Conservation (phyloP, 2,329 filamentous ascomycete genomes). For the Zalaria sp. region DNA sequence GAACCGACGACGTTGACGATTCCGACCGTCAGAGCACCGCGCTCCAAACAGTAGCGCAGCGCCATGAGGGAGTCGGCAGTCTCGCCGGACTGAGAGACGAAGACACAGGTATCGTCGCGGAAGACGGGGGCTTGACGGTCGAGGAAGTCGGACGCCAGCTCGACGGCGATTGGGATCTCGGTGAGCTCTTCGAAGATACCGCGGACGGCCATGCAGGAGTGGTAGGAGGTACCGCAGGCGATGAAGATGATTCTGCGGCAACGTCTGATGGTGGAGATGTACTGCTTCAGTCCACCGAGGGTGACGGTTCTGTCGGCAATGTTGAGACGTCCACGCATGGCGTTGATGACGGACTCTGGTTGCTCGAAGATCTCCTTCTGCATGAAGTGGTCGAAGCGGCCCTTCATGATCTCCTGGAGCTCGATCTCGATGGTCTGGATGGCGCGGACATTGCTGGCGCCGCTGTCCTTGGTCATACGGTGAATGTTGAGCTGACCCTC, state of each 20-base stretch:
- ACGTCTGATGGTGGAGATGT: conserved; percentile 90
- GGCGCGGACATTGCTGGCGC: conserved; percentile 88
- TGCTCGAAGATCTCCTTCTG: conserved; percentile 99
- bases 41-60: conserved; percentile 93
- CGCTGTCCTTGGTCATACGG: conserved; percentile 91
- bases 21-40: conserved; percentile 90
- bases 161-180: conserved; percentile 93
- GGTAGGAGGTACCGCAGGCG: conserved; percentile 94
- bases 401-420: conserved; percentile 99
- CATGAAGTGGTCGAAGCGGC: conserved; percentile 99
- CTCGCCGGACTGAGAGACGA: conserved; percentile 97
- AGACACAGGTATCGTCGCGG: conserved; percentile 97
- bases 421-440: conserved; percentile 98
- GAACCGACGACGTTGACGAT: conserved; percentile 98
- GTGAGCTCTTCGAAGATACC: conserved; percentile 96
- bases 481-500: conserved; percentile 98
- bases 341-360: conserved; percentile 98
- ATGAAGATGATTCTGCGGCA: conserved; percentile 98
- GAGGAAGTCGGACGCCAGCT: conserved; percentile 95
- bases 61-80: conserved; percentile 96
- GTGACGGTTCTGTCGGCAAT: conserved; percentile 88
- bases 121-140: conserved; percentile 94
- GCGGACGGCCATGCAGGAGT: conserved; percentile 98
- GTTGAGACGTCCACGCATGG: conserved; percentile 97
- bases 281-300: conserved; percentile 86